Evolutionary conservation across 202 grass and related monocot genomes (phyloP), one percentile per base, ranked within the genome.

Genomic region (Cymbopogon flexuosus): DNA sequence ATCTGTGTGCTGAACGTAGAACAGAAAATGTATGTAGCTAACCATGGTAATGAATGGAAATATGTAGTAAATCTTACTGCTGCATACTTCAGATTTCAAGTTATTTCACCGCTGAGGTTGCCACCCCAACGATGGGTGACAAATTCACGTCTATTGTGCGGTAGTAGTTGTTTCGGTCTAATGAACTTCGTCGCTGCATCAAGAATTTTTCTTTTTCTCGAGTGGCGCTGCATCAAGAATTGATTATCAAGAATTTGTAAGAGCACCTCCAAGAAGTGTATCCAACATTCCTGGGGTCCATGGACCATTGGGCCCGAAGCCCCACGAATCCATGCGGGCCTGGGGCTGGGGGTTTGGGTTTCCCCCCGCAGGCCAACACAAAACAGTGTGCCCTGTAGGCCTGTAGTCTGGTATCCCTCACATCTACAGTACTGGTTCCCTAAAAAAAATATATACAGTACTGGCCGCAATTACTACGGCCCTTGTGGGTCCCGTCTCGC

Each of bases 41-140:
- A 81, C 81, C 70, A 22, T 68, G 61, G 78, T 47, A 68, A 83
- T 85, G 39, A 80, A 83, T 78, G 58, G 46, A 89, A 86, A 76
- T 75, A 62, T 89, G 79, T 89, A 91, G 79, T 89, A 91, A 75
- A 73, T 89, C 15, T 62, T 75, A 51, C 68, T 0, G 24, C 10
- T 56, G 61, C 47, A 45, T 34, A 3, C n/a, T 74, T 68, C 5
- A 54, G 36, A 37, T 11, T 37, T 39, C 3, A 30, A 43, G 4
- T 15, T 11, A 18, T 75, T 18, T 12, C n/a, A 7, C 16, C 2
- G 5, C 6, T 59, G 18, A 75, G 33, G 11, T 65, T 31, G 45
- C 18, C 16, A 39, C 43, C 3, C 10, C 8, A 62, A 61, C 18
- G 11, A 34, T 40, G 5, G 16, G 39, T 13, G 37, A 54, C 22